Evolutionary conservation across 2,329 filamentous ascomycete species (phyloP).

Genomic region (Colletotrichum tropicale): DNA sequence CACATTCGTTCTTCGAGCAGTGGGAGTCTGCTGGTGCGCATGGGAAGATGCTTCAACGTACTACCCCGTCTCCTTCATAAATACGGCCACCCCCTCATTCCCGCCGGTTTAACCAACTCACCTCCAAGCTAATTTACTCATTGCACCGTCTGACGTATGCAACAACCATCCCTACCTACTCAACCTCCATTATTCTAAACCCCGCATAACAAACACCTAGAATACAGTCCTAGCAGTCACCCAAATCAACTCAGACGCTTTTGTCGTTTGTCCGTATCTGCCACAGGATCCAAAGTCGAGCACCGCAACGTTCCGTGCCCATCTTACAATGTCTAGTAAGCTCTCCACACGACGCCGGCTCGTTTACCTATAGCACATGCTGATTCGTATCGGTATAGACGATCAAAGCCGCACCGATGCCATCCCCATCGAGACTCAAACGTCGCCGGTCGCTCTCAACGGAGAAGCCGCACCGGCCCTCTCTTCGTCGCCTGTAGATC

Average conservation of each 20-base stretch:
- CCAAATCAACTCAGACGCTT: background rate
- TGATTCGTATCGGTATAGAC: background rate
- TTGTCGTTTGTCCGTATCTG: background rate
- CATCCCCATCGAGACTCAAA: background rate
- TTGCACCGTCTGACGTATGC: background rate
- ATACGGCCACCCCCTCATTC: background rate
- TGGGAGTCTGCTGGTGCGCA: background rate
- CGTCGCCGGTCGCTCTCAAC: background rate
- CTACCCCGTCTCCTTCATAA: background rate
- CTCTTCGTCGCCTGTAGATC: slow-evolving; percentile 31
- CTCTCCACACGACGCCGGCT: background rate
- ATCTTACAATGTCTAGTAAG: slow-evolving; percentile 3
- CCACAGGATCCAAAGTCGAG: background rate
- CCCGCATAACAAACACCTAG: background rate
- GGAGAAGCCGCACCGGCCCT: background rate
- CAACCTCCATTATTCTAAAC: background rate
- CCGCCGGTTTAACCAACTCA: background rate
- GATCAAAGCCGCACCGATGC: slow-evolving; percentile 2
- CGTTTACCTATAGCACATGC: background rate
- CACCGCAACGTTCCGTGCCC: background rate
- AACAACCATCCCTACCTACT: background rate
- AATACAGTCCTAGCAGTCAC: background rate
- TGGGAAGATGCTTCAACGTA: background rate
- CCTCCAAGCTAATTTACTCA: background rate
- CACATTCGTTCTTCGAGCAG: background rate